These are phyloP conservation scores for Leccinum fallax DNA, from an alignment of 1,284 basidiomycete species.

Conservation along the genomic window DNA sequence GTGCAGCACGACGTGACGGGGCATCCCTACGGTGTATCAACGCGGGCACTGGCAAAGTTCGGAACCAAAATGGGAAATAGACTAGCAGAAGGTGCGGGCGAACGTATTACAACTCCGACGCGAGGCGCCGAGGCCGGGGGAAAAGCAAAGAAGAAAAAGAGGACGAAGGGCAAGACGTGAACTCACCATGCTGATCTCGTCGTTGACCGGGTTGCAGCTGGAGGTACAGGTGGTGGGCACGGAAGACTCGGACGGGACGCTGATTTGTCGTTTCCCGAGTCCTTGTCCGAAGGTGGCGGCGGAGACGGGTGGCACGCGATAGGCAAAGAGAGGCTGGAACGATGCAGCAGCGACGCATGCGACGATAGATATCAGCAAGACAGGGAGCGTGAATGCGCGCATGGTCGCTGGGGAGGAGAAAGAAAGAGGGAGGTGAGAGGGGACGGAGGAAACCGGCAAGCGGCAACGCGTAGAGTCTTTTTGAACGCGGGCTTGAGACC, in stretches of 20 bases:
- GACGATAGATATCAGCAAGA: slow-evolving; percentile 10
- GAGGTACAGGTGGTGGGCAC: slow-evolving; percentile 40
- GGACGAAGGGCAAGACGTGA: background rate
- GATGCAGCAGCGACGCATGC: slow-evolving; percentile 3
- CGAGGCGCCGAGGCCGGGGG: slow-evolving; percentile 23
- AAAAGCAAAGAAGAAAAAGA: slow-evolving; percentile 10
- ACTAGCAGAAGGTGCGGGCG: background rate
- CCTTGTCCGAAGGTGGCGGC: background rate
- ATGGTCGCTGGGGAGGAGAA: slow-evolving; percentile 13
- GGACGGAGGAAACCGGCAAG: background rate
- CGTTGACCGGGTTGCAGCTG: slow-evolving; percentile 37
- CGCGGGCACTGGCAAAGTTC: background rate
- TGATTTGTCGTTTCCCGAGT: slow-evolving; percentile 21
- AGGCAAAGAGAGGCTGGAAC: slow-evolving; percentile 1
- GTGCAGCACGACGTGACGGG: slow-evolving; percentile 37
- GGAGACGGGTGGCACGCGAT: slow-evolving; percentile 1
- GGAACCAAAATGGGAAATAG: background rate
- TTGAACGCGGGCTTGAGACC: background rate
- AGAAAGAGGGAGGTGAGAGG: slow-evolving; percentile 3
- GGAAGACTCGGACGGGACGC: slow-evolving; percentile 7
- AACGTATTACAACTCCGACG: slow-evolving; percentile 14
- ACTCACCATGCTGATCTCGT: slow-evolving; percentile 29
- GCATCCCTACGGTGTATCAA: slow-evolving; percentile 24
- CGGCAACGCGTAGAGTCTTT: background rate
- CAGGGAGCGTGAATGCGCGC: slow-evolving; percentile 4